Conservation (phyloP, 108 stramenopile species). For the Mediolabrus comicus region DNA sequence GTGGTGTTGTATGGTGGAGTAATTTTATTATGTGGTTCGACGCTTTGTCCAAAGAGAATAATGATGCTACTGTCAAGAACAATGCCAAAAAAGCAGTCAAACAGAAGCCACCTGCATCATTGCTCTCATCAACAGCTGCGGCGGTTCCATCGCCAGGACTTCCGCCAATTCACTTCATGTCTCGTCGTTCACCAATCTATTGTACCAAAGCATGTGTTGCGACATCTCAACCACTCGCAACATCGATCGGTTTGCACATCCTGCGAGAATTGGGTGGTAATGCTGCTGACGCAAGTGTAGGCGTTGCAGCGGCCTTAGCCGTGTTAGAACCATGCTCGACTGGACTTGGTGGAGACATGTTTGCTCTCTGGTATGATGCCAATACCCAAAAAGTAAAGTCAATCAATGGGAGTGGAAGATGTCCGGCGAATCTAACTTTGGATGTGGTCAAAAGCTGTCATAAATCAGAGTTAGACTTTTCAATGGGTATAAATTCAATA, state of each 20-base stretch:
- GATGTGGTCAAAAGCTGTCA: conserved; percentile 42
- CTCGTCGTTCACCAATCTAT: conserved; percentile 72
- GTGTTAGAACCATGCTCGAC: conserved; percentile 49
- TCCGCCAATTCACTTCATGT: conserved; percentile 36
- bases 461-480: conserved; percentile 27
- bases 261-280: conserved; percentile 62
- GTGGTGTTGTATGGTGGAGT: no score
- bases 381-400: conserved; percentile 56
- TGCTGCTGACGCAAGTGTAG: conserved; percentile 81
- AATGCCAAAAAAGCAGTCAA: background rate
- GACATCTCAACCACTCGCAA: conserved; percentile 74
- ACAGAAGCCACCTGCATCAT: background rate
- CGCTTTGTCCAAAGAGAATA: background rate
- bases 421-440: conserved; percentile 66
- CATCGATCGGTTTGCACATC: conserved; percentile 66
- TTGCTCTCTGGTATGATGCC: conserved; percentile 89
- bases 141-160: background rate
- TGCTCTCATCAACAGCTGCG: conserved; percentile 1
- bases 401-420: conserved; percentile 87
- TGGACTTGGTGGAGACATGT: conserved; percentile 74
- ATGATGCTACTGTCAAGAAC: background rate
- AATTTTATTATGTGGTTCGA: conserved; percentile 1
- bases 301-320: conserved; percentile 71
- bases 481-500: conserved; percentile 68
- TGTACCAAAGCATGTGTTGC: conserved; percentile 71